Conservation (phyloP, 805 yeast genomes). For the Yarrowia phangngaensis region DNA sequence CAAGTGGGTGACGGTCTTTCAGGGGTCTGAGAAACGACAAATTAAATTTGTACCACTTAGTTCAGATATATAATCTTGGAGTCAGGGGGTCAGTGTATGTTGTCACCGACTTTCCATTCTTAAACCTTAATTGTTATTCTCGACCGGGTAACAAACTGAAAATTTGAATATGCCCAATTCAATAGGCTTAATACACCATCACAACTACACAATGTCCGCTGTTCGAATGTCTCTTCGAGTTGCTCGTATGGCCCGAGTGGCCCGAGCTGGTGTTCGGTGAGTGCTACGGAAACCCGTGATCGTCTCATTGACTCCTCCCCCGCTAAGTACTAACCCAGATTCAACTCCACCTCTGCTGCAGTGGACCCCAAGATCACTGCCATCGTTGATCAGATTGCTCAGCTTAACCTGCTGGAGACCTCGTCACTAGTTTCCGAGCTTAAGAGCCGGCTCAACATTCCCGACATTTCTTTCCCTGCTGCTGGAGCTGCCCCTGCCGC, state of each 20-base stretch:
- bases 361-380: conserved; percentile 83
- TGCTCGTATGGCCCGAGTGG: conserved; percentile 25
- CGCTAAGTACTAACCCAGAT: conserved; percentile 24
- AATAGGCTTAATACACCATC: conserved; percentile 4
- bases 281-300: neutral
- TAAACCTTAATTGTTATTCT: no score
- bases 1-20: no score
- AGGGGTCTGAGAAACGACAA: no score
- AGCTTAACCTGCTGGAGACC: conserved; percentile 88
- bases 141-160: conserved; percentile 25
- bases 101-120: no score
- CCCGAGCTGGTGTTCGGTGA: conserved; percentile 25
- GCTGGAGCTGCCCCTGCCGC: conserved; percentile 55
- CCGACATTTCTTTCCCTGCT: conserved; percentile 86
- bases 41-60: no score
- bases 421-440: conserved; percentile 75
- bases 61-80: no score
- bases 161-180: conserved; percentile 12
- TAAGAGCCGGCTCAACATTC: conserved; percentile 73
- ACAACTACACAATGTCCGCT: conserved; percentile 25
- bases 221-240: conserved; percentile 26
- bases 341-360: conserved; percentile 43
- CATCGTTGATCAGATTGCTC: conserved; percentile 87
- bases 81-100: no score
- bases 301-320: neutral